Base-by-base conservation (phyloP, 345 rosid genomes). In the Lumnitzera racemosa region DNA sequence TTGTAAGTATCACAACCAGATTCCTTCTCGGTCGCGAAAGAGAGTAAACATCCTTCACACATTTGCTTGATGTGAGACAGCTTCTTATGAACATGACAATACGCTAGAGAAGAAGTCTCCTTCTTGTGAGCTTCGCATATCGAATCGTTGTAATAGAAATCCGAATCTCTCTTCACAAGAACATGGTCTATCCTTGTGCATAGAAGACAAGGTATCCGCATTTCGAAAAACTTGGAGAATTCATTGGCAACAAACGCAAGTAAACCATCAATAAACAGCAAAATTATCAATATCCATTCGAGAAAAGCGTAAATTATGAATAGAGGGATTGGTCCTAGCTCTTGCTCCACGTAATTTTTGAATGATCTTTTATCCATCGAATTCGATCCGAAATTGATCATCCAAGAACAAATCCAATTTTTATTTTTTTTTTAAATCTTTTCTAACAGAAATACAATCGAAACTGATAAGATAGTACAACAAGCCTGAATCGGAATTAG, bases 31-130 rank as follows among this genome's bases (percentile, higher is more conserved):
- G 97, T 80, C 0, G 97, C 95, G n/a, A 90, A 94, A 1, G 97
- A 94, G 51, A 90, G 91, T 62, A 94, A 96, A 65, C 99, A 94
- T 13, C 78, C 81, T 58, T 94, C 99, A 57, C 99, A 90, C 96
- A 90, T 80, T 56, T 74, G 74, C 66, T 77, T 79, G 15, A 88
- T 83, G 61, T 94, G 85, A 43, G 96, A 87, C 60, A 94, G 86
- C 70, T 83, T 86, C 78, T 76, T 86, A 69, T 94, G 99, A 61
- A 74, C 74, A 62, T 86, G 91, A 46, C 99, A 94, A 70, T 77
- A 94, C 0, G 99, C 97, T 4, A 90, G 84, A 63, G 79, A 73
- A 3, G 97, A 86, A 47, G 90, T 67, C 5, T 86, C 84, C 69
- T 84, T 90, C 89, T 81, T 84, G 77, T 94, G 99, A 55, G 70